These are phyloP conservation scores for Xylaria longipes DNA, from an alignment of 495 filamentous ascomycete species.

Conservation along the genomic window DNA sequence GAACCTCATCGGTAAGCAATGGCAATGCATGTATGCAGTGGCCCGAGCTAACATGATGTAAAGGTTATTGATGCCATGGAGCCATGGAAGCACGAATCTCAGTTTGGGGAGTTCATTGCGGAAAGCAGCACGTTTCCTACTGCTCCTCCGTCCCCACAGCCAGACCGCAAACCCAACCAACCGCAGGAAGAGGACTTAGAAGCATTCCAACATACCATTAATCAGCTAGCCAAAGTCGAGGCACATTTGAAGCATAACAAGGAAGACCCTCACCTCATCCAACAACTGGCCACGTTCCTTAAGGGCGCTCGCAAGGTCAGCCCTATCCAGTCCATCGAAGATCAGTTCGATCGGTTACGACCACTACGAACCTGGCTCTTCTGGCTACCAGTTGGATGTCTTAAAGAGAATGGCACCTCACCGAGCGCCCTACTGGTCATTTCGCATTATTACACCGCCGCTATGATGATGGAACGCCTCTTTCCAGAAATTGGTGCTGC, in stretches of 20 bases:
- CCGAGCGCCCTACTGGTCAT: slow-evolving; percentile 78
- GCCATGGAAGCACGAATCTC: slow-evolving; percentile 87
- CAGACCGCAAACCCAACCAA: slow-evolving; percentile 63
- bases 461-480: slow-evolving; percentile 83
- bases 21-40: background rate
- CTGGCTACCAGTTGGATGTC: slow-evolving; percentile 81
- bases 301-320: slow-evolving; percentile 77
- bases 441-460: slow-evolving; percentile 89
- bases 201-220: slow-evolving; percentile 68
- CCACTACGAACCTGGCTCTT: slow-evolving; percentile 90
- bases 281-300: slow-evolving; percentile 82
- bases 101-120: slow-evolving; percentile 83
- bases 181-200: slow-evolving; percentile 71
- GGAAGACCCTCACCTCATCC: slow-evolving; percentile 74
- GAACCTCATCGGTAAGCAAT: slow-evolving; percentile 77
- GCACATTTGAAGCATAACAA: slow-evolving; percentile 72
- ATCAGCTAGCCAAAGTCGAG: slow-evolving; percentile 73
- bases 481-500: slow-evolving; percentile 90
- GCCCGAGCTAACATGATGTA: slow-evolving; percentile 39
- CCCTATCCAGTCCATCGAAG: slow-evolving; percentile 72
- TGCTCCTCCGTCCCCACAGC: slow-evolving; percentile 64
- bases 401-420: slow-evolving; percentile 64
- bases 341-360: slow-evolving; percentile 88
- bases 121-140: slow-evolving; percentile 71
- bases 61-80: slow-evolving; percentile 91